Evolutionary conservation across 345 rosid genomes (phyloP), one percentile per base, ranked within the genome.

Genomic region (Brassica cretica): DNA sequence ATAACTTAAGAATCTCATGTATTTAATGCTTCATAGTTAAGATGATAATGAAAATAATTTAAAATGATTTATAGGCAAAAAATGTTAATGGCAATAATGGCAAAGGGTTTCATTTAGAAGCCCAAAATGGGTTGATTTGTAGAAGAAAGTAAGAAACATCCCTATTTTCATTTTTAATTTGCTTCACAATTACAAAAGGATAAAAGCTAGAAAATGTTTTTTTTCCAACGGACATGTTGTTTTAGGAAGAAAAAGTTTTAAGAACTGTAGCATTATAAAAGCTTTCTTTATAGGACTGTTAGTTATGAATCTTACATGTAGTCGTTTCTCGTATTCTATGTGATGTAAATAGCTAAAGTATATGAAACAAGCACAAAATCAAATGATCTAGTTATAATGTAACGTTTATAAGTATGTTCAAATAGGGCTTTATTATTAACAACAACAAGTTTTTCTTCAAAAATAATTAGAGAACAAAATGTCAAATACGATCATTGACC

Each of bases 401-500:
- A 24, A 27, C 18, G 12, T 25, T 5, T 25, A 21, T 35, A 60
- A 21, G 24, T 25, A 25, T 11, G 35, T 60, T 60, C 4, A 24
- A 21, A 25, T 61, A 24, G 6, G 65, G 65, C 9, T 61, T 61
- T 61, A 8, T 14, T 46, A 21, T 4, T 9, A n/a, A 6, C 35
- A 62, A 62, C 16, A 6, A 27, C n/a, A 62, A n/a, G 9, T 18
- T 10, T 10, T 30, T 64, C 25, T 64, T 64, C 19, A 64, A 33
- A 29, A n/a, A 18, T 8, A 68, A 46, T 21, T 62, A 63, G 32
- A 15, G 41, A 66, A 6, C 14, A 59, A 78, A 65, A 66, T 72
- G 55, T 59, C 56, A 66, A 66, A 78, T 72, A 72, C 32, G 32
- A 78, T 61, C 81, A 72, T 78, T 72, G 69, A 78, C 81, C 73